Evolutionary conservation across 176 grass and related monocot species (phyloP), one percentile per base, ranked within the genome.

Genomic region (Eleusine indica): DNA sequence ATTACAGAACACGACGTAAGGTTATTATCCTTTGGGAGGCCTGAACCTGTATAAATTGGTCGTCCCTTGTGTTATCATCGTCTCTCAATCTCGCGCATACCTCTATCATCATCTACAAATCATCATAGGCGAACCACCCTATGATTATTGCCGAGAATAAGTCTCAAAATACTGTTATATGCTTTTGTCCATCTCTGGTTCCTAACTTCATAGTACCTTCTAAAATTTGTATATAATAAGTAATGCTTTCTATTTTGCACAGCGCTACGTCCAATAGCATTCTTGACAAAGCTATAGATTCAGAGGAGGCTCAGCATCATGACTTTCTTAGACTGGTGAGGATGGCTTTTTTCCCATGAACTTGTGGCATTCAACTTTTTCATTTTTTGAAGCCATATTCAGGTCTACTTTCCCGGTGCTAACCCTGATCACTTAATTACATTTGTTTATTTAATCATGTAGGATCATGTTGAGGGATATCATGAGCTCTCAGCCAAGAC

Each of bases 401-500:
- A 58, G 18, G 17, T 70, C 32, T 75, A 85, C 15, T 75, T 83
- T 43, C 48, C 42, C 71, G n/a, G 12, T 16, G 29, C 72, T 57
- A 85, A 53, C 53, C 46, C 74, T 88, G 39, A 86, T 32, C 9
- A 52, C 73, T 48, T 86, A 46, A 66, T n/a, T 53, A 21, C 18
- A 39, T 17, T 1, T 43, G 47, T 22, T 66, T 13, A 52, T 82
- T 76, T 76, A 68, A 78, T 84, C 22, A 63, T 44, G 17, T 70
- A 98, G 95, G 92, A 94, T 19, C 92, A 98, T 87, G 90, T 98
- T 8, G 95, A 98, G 83, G 95, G 95, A 64, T 98, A 98, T 80
- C 95, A 98, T 86, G 95, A 98, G 71, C 91, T 98, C 70, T 98
- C 95, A 81, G 87, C 95, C 53, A 98, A 98, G 86, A 98, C 95